Conservation (phyloP, 306 rosid species). For the Cicer pinnatifidum region DNA sequence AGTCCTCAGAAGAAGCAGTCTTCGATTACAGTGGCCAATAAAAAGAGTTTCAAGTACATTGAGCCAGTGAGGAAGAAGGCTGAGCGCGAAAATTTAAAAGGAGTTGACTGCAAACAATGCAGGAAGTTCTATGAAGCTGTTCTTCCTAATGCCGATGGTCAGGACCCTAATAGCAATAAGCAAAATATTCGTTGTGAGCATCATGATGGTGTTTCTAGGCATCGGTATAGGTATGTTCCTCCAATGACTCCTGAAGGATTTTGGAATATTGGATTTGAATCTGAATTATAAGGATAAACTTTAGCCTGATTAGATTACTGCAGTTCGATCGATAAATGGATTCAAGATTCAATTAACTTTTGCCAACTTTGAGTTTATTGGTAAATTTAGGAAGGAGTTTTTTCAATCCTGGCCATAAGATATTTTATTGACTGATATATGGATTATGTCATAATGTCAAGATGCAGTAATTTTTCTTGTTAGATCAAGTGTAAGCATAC, state of each 20-base stretch:
- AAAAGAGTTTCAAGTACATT: slow-evolving; percentile 72
- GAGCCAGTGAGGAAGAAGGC: slow-evolving; percentile 94
- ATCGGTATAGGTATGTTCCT: slow-evolving; percentile 87
- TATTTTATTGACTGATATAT: background rate
- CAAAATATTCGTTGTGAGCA: slow-evolving; percentile 78
- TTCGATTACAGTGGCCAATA: slow-evolving; percentile 47
- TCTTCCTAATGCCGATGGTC: slow-evolving; percentile 64
- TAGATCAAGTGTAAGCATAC: slow-evolving; percentile 23
- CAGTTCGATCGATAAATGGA: slow-evolving; percentile 29
- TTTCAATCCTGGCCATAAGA: slow-evolving; percentile 12
- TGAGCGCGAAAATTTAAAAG: slow-evolving; percentile 85
- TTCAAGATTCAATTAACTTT: slow-evolving; percentile 18
- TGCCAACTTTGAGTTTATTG: slow-evolving; percentile 25
- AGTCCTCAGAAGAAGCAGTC: slow-evolving; percentile 58
- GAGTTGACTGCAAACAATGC: slow-evolving; percentile 94
- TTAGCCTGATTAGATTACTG: background rate
- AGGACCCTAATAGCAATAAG: slow-evolving; percentile 49
- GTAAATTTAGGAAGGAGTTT: slow-evolving; percentile 7
- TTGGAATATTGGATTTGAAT: slow-evolving; percentile 98
- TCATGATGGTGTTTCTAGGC: slow-evolving; percentile 96
- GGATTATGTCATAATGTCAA: slow-evolving; percentile 14
- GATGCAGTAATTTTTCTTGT: slow-evolving; percentile 16
- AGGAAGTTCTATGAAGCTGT: slow-evolving; percentile 90
- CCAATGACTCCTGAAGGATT: slow-evolving; percentile 97
- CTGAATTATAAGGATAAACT: slow-evolving; percentile 61